Evolutionary conservation across 768 basidiomycete genomes (phyloP), one percentile per base, ranked within the genome.

Genomic region (Lanmaoa pseudosensibilis): DNA sequence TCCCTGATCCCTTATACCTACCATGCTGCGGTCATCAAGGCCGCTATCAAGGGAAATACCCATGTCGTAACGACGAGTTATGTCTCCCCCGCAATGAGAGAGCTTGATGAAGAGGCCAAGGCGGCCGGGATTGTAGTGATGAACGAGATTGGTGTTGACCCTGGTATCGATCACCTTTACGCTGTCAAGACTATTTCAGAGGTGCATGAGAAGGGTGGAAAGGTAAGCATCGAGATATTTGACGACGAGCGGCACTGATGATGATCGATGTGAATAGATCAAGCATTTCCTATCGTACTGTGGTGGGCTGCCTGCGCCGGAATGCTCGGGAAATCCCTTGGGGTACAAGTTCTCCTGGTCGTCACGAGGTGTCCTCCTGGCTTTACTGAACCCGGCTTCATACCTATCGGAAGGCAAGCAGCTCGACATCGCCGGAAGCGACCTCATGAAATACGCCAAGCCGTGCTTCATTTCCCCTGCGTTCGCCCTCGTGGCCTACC

Each of bases 321-420:
- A 92, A 65, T 88, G 88, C 68, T 84, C 93, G 5, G 86, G 87
- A 67, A 99, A 98, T 78, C 94, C 97, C 3, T 87, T 98, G 54
- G 96, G 96, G 12, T 99, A 98, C 85, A 98, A 98, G 73, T 98
- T 99, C 78, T 97, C 94, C 37, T 98, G 97, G 97, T 96, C 94
- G 8, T 91, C 94, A 9, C 89, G 94, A 21, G 96, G 95, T 50
- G 94, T 95, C 43, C 87, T 99, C 53, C 88, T 98, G 63, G 96
- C 97, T 2, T 83, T 98, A 50, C 83, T 94, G 65, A 98, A 98
- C 79, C 79, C 83, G 36, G 97, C 93, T 19, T 86, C 90, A 4
- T 94, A 88, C 76, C 79, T 89, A 67, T 78, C 84, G 38, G 76
- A 81, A 52, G 83, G 86, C 33, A 75, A 91, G 73, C 75, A 82